Evolutionary conservation across 2,329 filamentous ascomycete genomes (phyloP).

Genomic region (Penicillium polonicum): DNA sequence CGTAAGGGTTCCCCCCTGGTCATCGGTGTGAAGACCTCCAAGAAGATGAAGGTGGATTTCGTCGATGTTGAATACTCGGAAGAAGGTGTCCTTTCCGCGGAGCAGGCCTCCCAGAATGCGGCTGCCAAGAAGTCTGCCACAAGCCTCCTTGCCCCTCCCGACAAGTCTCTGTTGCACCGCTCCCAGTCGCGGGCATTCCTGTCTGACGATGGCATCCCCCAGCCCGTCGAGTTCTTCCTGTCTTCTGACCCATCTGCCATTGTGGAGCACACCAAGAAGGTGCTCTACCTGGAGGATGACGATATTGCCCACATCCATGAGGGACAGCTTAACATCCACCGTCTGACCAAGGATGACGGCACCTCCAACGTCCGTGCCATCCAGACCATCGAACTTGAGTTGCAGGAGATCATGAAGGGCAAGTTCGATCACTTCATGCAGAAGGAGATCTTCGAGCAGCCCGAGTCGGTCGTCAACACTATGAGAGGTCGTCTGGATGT

Average conservation of each 20-base stretch:
- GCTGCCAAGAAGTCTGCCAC: conserved; percentile 86
- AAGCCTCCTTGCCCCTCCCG: conserved; percentile 77
- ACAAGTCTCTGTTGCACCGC: conserved; percentile 97
- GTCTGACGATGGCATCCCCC: conserved; percentile 95
- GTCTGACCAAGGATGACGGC: conserved; percentile 93
- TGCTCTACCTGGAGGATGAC: conserved; percentile 98
- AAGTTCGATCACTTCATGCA: conserved; percentile 99
- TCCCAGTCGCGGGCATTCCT: conserved; percentile 98
- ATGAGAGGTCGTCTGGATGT: conserved; percentile 98
- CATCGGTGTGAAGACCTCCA: conserved; percentile 92
- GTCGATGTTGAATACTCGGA: conserved; percentile 97
- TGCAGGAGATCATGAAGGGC: conserved; percentile 99
- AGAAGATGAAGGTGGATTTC: conserved; percentile 99
- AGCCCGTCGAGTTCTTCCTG: conserved; percentile 98
- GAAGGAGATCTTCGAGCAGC: conserved; percentile 99
- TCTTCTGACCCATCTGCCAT: conserved; percentile 98
- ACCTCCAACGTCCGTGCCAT: conserved; percentile 96
- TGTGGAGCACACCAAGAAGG: conserved; percentile 99
- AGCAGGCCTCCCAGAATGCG: conserved; percentile 93
- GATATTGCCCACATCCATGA: conserved; percentile 99
- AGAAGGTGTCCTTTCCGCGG: conserved; percentile 82
- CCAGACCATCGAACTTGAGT: conserved; percentile 96
- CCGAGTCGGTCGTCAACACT: conserved; percentile 98
- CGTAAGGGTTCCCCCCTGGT: conserved; percentile 98
- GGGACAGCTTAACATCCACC: conserved; percentile 97